Evolutionary conservation across 371 early-diverging fungal species (phyloP).

Genomic region (Polyrhizophydium stewartii): DNA sequence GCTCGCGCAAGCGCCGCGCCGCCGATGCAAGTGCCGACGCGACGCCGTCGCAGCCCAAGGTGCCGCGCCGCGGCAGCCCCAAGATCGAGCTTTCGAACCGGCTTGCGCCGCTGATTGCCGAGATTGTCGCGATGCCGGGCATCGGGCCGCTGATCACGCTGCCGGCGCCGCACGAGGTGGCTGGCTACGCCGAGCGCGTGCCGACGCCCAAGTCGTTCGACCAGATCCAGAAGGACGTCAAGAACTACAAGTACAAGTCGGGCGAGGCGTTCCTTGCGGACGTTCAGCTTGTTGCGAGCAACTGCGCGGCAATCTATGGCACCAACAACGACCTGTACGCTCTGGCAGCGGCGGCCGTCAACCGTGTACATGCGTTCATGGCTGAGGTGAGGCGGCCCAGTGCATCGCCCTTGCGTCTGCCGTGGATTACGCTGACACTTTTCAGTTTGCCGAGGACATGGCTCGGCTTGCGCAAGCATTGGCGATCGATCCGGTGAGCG

Average conservation of each 20-base stretch:
- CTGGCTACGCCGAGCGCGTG: slow-evolving; percentile 38
- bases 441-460: too few species aligned
- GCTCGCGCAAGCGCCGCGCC: not conserved
- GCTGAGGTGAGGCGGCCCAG: too few species aligned
- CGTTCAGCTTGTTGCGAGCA: slow-evolving; percentile 28
- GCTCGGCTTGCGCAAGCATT: too few species aligned
- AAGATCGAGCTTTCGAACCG: slow-evolving; percentile 19
- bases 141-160: slow-evolving; percentile 30
- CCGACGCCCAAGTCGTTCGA: slow-evolving; percentile 37
- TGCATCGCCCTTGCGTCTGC: too few species aligned
- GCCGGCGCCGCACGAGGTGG: slow-evolving; percentile 24
- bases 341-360: too few species aligned
- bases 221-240: slow-evolving; percentile 31
- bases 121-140: slow-evolving; percentile 30
- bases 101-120: slow-evolving; percentile 26
- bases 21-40: not conserved
- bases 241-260: slow-evolving; percentile 25
- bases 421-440: too few species aligned
- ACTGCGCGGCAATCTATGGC: slow-evolving; percentile 38
- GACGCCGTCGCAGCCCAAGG: not conserved
- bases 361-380: too few species aligned
- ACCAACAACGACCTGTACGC: too few species aligned
- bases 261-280: slow-evolving; percentile 29
- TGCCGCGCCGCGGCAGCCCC: slow-evolving; percentile 13
- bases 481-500: too few species aligned